A percentile compares a stretch with the other conserved stretches of the same genome.
These are phyloP conservation scores for Scenedesmus sp. DNA, from an alignment of 163 green algal genomes.

Conservation along the genomic window DNA sequence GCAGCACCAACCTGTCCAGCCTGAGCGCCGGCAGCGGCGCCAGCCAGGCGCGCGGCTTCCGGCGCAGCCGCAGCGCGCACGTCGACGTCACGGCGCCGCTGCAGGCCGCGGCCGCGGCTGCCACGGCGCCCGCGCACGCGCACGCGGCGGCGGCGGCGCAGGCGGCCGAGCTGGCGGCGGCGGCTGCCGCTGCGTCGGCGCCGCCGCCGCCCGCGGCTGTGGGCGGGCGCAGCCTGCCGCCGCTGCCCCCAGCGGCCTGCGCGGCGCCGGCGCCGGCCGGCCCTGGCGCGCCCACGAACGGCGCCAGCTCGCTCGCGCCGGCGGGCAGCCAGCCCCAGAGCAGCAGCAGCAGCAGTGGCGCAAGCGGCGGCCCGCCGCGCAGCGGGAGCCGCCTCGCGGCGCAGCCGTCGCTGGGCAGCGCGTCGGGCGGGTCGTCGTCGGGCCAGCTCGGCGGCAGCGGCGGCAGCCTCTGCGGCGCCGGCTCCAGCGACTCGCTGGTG, in stretches of 20 bases:
- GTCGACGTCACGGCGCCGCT: background rate
- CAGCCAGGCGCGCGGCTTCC: background rate
- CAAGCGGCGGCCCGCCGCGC: background rate
- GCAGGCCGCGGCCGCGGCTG: background rate
- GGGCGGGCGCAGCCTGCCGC: conserved; percentile 5
- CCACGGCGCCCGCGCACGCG: background rate
- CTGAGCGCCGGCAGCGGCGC: background rate
- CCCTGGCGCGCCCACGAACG: background rate
- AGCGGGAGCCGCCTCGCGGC: background rate
- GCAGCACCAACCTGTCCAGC: background rate
- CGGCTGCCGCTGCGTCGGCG: too few species aligned
- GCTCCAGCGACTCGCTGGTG: background rate
- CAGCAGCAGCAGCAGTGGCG: background rate
- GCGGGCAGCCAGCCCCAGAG: background rate
- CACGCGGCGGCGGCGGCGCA: background rate
- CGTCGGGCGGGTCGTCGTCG: background rate
- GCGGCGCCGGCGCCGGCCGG: background rate
- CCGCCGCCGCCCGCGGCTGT: too few species aligned
- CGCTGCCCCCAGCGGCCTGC: background rate
- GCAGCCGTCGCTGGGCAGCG: background rate
- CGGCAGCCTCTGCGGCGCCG: background rate
- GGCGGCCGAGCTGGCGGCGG: too few species aligned
- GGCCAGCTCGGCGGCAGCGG: background rate
- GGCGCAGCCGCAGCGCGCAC: conserved; percentile 4
- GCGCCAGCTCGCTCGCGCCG: background rate